Percentiles rank a stretch among this genome's conserved stretches.
These are phyloP conservation scores for Naganishia vishniacii DNA, from an alignment of 768 basidiomycete species.

Conservation along the genomic window DNA sequence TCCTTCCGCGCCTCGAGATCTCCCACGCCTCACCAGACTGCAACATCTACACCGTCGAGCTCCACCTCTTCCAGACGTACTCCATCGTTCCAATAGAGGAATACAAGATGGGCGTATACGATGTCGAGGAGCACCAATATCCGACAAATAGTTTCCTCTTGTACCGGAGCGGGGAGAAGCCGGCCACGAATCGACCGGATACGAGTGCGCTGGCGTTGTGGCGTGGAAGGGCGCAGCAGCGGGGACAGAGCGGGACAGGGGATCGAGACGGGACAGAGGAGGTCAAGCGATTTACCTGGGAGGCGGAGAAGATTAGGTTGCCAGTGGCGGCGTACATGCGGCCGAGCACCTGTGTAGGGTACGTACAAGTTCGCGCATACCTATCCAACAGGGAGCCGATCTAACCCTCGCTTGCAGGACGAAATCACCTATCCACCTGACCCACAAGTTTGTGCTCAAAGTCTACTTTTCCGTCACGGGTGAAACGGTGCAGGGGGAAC, in stretches of 20 bases:
- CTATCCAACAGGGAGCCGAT: too few relatives aligned
- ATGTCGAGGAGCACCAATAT: neutral
- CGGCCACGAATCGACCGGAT: neutral
- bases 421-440: constrained; percentile 7
- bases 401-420: neutral
- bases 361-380: neutral
- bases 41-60: constrained; percentile 12
- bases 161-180: constrained; percentile 1
- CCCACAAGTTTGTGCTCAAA: constrained; percentile 10
- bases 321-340: constrained; percentile 7
- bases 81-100: constrained; percentile 18
- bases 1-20: neutral
- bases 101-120: constrained; percentile 14
- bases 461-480: constrained; percentile 22
- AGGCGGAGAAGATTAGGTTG: constrained; percentile 3
- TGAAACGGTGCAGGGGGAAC: neutral
- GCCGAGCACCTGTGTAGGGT: constrained; percentile 19
- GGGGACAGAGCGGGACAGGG: neutral
- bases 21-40: neutral
- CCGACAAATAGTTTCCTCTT: neutral
- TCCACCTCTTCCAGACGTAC: neutral
- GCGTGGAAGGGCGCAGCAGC: neutral
- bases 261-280: neutral
- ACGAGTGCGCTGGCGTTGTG: neutral
- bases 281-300: neutral